These are phyloP conservation scores for Penicillium sp. DNA, from an alignment of 2,329 filamentous ascomycete species.

Conservation along the genomic window DNA sequence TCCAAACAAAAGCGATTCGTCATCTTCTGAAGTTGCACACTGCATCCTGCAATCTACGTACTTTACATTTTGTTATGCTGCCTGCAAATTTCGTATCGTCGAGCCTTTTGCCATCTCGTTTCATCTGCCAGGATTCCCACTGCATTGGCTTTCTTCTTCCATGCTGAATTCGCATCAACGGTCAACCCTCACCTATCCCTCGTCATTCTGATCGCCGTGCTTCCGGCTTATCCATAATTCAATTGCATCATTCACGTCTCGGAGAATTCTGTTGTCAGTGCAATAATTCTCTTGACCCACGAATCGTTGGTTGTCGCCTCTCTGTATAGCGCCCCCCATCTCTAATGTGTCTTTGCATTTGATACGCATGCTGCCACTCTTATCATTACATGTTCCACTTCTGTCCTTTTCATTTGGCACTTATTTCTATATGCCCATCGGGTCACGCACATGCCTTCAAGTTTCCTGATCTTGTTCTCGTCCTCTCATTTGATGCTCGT, in stretches of 20 bases:
- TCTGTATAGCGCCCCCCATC: neutral
- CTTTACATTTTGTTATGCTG: neutral
- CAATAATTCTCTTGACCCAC: neutral
- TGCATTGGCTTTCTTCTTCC: neutral
- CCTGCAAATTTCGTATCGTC: neutral
- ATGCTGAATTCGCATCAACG: neutral
- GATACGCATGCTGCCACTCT: neutral
- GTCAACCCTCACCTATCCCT: neutral
- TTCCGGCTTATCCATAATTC: neutral
- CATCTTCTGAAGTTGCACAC: conserved; percentile 18
- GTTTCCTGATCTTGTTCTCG: neutral
- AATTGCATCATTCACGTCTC: neutral
- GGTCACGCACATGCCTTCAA: neutral
- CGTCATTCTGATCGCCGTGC: neutral
- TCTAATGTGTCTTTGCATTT: neutral
- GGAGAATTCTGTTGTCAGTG: neutral
- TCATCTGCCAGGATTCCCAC: neutral
- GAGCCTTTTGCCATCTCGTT: neutral
- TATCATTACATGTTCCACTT: neutral
- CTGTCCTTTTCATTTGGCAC: neutral
- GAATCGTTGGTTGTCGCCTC: neutral
- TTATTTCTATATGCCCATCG: neutral
- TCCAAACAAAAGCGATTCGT: conserved; percentile 28
- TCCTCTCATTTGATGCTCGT: neutral
- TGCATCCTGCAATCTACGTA: neutral